Evolutionary conservation across 345 rosid genomes (phyloP), one percentile per base, ranked within the genome.

Genomic region (Pugionium dolabratum): DNA sequence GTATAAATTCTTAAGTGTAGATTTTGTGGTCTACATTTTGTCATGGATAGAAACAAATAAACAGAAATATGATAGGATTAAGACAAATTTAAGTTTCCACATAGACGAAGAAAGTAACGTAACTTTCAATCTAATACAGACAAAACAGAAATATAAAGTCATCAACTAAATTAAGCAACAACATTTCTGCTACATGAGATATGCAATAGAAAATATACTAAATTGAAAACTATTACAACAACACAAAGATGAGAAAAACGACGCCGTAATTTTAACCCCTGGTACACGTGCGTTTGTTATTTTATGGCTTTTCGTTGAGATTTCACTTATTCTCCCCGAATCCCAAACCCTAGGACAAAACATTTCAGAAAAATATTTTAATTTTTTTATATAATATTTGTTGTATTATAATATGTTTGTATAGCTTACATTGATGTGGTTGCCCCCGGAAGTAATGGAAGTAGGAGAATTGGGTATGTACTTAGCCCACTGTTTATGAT

Each of bases 381-480:
- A 18, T 0, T 18, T 18, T n/a, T 18, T 18, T 18, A 58, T 6
- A 33, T 31, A 2, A 5, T 43, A 8, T 58, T 39, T 10, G 28
- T 48, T 1, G 28, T 6, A 28, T 26, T 31, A 4, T 3, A 40
- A 8, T 5, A 18, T 2, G 31, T 58, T 28, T 30, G 50, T 43
- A 53, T 54, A 46, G 59, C 86, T 82, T 79, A 84, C 89, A 41
- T 54, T 69, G 81, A 67, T 81, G 49, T 34, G 62, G 69, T 42
- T 75, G 81, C 79, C 75, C 66, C 88, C 86, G 6, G 91, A 82
- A 72, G 76, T 62, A 9, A 58, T 18, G 70, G 75, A 69, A 69
- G 96, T 58, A 42, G 88, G 77, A 25, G 98, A 80, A 51, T 82
- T 82, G 66, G 98, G 98, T 53, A 90, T 76, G 80, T 90, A 90